Evolutionary conservation across 768 basidiomycete species (phyloP).

Genomic region (Dentipellis fragilis): DNA sequence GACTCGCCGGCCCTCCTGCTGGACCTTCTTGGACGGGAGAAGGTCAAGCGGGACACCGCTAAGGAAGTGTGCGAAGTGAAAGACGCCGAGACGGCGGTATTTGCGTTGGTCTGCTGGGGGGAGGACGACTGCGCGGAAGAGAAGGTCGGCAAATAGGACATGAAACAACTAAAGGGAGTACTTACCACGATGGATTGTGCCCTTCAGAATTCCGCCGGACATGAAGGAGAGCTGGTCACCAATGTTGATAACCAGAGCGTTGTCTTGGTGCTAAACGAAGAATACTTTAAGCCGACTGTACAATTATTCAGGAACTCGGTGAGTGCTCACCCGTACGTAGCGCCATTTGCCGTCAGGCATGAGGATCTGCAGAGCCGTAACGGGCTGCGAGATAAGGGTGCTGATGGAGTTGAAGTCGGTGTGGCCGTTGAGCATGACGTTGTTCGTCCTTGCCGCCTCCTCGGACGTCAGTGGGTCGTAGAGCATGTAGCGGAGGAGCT

Average conservation of each 20-base stretch:
- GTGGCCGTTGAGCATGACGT: slow-evolving; percentile 27
- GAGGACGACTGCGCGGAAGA: slow-evolving; percentile 18
- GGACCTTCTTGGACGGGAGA: slow-evolving; percentile 23
- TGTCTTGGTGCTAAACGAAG: slow-evolving; percentile 16
- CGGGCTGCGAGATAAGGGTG: slow-evolving; percentile 24
- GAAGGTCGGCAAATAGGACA: not conserved
- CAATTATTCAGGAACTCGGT: not conserved
- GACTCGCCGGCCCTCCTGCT: slow-evolving; percentile 19
- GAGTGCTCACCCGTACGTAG: slow-evolving; percentile 19
- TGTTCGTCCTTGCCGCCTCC: slow-evolving; percentile 23
- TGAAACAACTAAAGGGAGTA: not conserved
- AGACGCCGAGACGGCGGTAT: slow-evolving; percentile 23
- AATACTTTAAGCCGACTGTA: not conserved
- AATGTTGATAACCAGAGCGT: slow-evolving; percentile 26
- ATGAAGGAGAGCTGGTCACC: slow-evolving; percentile 27
- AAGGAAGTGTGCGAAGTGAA: slow-evolving; percentile 26
- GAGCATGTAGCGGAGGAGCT: slow-evolving; percentile 27
- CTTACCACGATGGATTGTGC: slow-evolving; percentile 26
- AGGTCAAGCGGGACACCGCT: slow-evolving; percentile 19
- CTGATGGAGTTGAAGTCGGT: slow-evolving; percentile 23
- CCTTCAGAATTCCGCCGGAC: slow-evolving; percentile 25
- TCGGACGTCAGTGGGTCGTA: slow-evolving; percentile 24
- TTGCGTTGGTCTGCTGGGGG: slow-evolving; percentile 22
- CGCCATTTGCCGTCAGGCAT: slow-evolving; percentile 28
- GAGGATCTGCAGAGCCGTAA: slow-evolving; percentile 25